A percentile compares a stretch with the other conserved stretches of the same genome.
Conservation (phyloP, 192 early-diverging fungal genomes). For the Coemansia sp. region DNA sequence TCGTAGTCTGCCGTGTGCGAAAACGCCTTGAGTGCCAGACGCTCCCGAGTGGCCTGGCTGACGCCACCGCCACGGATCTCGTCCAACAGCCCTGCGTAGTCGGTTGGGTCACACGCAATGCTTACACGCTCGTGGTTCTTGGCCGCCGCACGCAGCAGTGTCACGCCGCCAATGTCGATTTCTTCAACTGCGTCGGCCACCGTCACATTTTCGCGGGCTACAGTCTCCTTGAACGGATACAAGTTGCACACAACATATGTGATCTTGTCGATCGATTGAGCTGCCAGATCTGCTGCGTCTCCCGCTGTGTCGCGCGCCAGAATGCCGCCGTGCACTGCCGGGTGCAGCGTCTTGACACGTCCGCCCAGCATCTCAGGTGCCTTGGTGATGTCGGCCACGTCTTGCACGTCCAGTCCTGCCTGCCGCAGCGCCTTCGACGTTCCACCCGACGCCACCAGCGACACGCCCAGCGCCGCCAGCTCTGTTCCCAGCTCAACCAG, state of each 20-base stretch:
- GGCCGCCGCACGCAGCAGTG: conserved; percentile 94
- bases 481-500: conserved; percentile 86
- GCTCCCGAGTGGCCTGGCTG: conserved; percentile 69
- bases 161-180: conserved; percentile 98
- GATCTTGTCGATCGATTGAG: conserved; percentile 88
- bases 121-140: conserved; percentile 98
- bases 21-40: conserved; percentile 93
- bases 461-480: conserved; percentile 71
- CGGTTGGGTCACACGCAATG: conserved; percentile 88
- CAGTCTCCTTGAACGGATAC: conserved; percentile 96
- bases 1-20: conserved; percentile 96
- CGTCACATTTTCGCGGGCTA: conserved; percentile 85
- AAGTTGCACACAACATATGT: conserved; percentile 97
- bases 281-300: conserved; percentile 85
- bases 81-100: conserved; percentile 77
- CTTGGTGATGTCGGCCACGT: conserved; percentile 96
- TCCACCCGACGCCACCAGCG: conserved; percentile 92
- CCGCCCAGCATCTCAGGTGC: conserved; percentile 99
- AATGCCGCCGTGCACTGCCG: conserved; percentile 97
- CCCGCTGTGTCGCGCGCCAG: conserved; percentile 82
- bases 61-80: conserved; percentile 73
- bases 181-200: conserved; percentile 96
- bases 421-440: conserved; percentile 89
- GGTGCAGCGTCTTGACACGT: conserved; percentile 98
- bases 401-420: conserved; percentile 84